A percentile compares a stretch with the other conserved stretches of the same genome.
Conservation (phyloP, 495 filamentous ascomycete species). For the Baudoinia panamericana region DNA sequence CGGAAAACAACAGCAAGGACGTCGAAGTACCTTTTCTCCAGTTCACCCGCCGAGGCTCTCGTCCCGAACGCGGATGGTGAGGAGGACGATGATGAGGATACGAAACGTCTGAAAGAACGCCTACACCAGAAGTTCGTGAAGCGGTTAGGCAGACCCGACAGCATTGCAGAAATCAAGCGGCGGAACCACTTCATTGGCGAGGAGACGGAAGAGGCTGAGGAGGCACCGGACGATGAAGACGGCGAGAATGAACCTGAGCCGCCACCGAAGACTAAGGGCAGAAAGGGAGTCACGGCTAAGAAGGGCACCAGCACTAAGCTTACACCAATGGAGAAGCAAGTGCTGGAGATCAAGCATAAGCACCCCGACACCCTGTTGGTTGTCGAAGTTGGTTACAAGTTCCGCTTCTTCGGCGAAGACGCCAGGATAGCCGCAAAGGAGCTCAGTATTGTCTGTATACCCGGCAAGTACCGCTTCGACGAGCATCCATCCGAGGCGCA, state of each 20-base stretch:
- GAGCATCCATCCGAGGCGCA: slow-evolving; percentile 94
- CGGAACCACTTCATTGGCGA: slow-evolving; percentile 41
- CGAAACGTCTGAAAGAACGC: slow-evolving; percentile 43
- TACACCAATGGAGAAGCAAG: slow-evolving; percentile 87
- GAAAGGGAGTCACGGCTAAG: slow-evolving; percentile 50
- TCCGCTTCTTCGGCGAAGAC: slow-evolving; percentile 95
- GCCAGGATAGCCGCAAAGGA: slow-evolving; percentile 81
- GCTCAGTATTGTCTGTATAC: slow-evolving; percentile 90
- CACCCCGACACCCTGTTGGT: slow-evolving; percentile 81
- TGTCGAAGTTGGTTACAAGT: slow-evolving; percentile 96
- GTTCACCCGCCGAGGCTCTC: slow-evolving; percentile 24
- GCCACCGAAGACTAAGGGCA: slow-evolving; percentile 37
- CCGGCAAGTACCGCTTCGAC: slow-evolving; percentile 87
- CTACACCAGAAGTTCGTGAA: slow-evolving; percentile 80
- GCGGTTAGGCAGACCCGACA: slow-evolving; percentile 75
- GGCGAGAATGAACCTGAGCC: slow-evolving; percentile 32
- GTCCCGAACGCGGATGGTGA: slow-evolving; percentile 30
- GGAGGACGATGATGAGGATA: slow-evolving; percentile 31
- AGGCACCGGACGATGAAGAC: slow-evolving; percentile 22
- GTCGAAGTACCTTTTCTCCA: slow-evolving; percentile 39
- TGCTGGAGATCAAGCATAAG: slow-evolving; percentile 84
- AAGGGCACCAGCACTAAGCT: slow-evolving; percentile 65
- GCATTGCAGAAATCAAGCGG: slow-evolving; percentile 54
- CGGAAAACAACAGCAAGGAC: slow-evolving; percentile 28
- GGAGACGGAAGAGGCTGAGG: slow-evolving; percentile 32